A percentile compares a stretch with the other conserved stretches of the same genome.
These are phyloP conservation scores for Sanghuangporus sanghuang DNA, from an alignment of 1,284 basidiomycete species.

Conservation along the genomic window DNA sequence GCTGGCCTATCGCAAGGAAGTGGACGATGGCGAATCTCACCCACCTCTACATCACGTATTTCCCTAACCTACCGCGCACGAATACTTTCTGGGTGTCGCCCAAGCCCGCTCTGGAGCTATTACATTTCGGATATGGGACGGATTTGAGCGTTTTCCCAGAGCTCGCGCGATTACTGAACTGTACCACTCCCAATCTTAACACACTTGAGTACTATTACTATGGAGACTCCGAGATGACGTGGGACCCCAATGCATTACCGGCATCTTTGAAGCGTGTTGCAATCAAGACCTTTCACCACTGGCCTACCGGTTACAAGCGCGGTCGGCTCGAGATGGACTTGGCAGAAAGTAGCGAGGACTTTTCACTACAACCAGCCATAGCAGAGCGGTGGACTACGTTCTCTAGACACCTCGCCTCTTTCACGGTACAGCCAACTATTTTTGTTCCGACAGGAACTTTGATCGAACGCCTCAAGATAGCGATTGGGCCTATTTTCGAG, in stretches of 20 bases:
- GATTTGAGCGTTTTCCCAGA: constrained; percentile 7
- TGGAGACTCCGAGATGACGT: constrained; percentile 5
- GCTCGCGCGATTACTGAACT: neutral
- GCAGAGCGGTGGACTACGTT: constrained; percentile 4
- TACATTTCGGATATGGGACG: constrained; percentile 10
- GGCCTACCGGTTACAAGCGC: neutral
- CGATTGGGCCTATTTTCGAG: neutral
- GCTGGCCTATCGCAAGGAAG: constrained; percentile 3
- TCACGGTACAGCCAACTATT: constrained; percentile 1
- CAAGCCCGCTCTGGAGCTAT: neutral
- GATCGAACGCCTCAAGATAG: neutral
- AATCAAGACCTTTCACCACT: constrained; percentile 11
- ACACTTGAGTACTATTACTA: constrained; percentile 12
- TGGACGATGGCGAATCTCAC: constrained; percentile 3
- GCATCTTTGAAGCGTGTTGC: constrained; percentile 3
- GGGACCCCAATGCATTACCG: constrained; percentile 7
- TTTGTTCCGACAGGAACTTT: constrained; percentile 3
- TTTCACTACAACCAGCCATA: neutral
- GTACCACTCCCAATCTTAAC: constrained; percentile 1
- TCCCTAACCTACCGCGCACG: constrained; percentile 4
- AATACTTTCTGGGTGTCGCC: constrained; percentile 1
- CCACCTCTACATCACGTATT: constrained; percentile 1
- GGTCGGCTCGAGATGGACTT: neutral
- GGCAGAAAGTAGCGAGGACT: neutral
- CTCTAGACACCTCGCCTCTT: constrained; percentile 1